Evolutionary conservation across 352 stramenopile genomes (phyloP).

Genomic region (Pythium biforme): DNA sequence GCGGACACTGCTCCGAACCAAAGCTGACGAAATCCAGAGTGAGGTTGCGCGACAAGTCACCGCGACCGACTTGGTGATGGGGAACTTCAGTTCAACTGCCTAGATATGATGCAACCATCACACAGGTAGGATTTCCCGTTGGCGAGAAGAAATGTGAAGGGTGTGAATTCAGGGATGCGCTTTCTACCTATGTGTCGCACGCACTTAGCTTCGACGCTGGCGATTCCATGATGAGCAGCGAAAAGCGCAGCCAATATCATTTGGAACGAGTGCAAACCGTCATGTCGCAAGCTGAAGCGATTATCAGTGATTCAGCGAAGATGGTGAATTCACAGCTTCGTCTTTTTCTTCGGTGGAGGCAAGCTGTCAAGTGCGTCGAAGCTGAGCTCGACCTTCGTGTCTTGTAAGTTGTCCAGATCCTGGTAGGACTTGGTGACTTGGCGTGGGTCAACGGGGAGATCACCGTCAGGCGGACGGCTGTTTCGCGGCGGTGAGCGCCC

Average conservation of each 20-base stretch:
- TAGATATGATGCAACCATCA: neutral
- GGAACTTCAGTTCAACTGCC: neutral
- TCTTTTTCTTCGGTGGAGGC: constrained; percentile 85
- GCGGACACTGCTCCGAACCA: constrained; percentile 3
- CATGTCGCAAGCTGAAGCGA: too few relatives aligned
- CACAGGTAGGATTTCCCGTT: too few relatives aligned
- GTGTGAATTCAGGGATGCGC: constrained; percentile 3
- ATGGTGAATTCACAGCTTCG: constrained; percentile 47
- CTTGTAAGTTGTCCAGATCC: constrained; percentile 79
- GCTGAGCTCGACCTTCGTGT: constrained; percentile 82
- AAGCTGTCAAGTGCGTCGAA: constrained; percentile 81
- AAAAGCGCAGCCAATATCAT: too few relatives aligned
- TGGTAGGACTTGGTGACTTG: constrained; percentile 84
- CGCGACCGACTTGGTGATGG: neutral
- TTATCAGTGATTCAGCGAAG: too few relatives aligned
- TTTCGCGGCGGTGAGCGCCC: constrained; percentile 29
- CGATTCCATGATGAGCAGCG: too few relatives aligned
- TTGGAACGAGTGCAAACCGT: too few relatives aligned
- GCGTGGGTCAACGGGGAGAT: constrained; percentile 75
- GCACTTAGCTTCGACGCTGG: neutral
- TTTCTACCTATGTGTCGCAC: neutral
- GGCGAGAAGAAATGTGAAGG: neutral
- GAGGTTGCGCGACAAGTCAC: neutral
- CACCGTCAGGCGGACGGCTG: constrained; percentile 48
- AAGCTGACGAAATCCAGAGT: constrained; percentile 5